Evolutionary conservation across 495 filamentous ascomycete genomes (phyloP).

Genomic region (Tuber magnatum): DNA sequence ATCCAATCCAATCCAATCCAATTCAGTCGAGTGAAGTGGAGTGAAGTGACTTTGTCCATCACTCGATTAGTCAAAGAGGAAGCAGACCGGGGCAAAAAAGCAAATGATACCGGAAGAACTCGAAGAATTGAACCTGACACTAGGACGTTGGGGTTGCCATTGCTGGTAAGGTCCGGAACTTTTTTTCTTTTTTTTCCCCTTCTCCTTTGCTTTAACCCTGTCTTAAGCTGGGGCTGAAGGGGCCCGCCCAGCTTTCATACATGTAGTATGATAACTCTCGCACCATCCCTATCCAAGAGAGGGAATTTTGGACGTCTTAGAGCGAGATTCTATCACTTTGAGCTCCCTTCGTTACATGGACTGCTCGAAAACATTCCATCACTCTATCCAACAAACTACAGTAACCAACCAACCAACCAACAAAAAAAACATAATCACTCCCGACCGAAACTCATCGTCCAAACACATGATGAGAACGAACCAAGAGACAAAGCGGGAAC

Average conservation of each 20-base stretch:
- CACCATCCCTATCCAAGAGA: background rate
- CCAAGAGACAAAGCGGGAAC: background rate
- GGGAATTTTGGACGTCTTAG: constrained; percentile 4
- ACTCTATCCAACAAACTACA: too few species aligned
- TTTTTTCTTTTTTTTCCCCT: background rate
- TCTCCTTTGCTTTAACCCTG: background rate
- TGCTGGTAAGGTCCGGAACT: background rate
- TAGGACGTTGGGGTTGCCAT: background rate
- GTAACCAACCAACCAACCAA: background rate
- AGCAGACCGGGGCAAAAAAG: background rate
- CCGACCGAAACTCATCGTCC: background rate
- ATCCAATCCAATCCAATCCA: background rate
- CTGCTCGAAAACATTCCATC: background rate
- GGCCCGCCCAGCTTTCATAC: background rate
- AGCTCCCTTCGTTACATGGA: background rate
- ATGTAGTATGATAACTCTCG: background rate
- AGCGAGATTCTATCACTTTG: background rate
- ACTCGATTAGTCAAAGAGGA: background rate
- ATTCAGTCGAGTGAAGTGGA: too few species aligned
- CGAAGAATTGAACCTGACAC: background rate
- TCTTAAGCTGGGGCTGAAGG: background rate
- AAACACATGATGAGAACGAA: background rate
- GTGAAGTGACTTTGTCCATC: background rate
- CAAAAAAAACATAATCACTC: background rate
- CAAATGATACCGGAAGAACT: background rate